phyloP scores from a whole-genome alignment of 345 rosid genomes.

The Trapa incisa region DNA sequence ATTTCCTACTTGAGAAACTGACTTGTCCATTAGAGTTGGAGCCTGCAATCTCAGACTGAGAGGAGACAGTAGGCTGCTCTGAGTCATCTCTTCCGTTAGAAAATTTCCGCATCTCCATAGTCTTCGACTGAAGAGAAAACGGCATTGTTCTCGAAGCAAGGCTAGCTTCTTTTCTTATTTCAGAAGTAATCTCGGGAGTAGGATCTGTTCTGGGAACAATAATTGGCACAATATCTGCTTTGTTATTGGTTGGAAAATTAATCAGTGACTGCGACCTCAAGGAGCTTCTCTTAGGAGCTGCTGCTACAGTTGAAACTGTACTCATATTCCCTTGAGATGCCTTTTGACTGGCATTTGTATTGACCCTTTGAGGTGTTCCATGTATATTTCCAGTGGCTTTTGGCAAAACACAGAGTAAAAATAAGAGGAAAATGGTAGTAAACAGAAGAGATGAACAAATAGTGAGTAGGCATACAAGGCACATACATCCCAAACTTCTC shows the following conservation, averaged over 20 bases:
- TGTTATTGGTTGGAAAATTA: conserved; percentile 39
- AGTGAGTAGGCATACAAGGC: conserved; percentile 1
- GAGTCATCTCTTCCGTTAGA: conserved; percentile 48
- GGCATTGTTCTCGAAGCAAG: conserved; percentile 91
- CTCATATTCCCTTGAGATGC: conserved; percentile 23
- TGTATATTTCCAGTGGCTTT: conserved; percentile 74
- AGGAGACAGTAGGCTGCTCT: conserved; percentile 37
- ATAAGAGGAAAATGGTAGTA: conserved; percentile 9
- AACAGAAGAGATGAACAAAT: conserved; percentile 5
- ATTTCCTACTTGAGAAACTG: conserved; percentile 30
- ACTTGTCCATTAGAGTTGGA: conserved; percentile 34
- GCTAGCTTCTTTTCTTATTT: conserved; percentile 61
- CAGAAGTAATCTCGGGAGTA: conserved; percentile 51
- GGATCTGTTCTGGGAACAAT: conserved; percentile 68
- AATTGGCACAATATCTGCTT: conserved; percentile 62
- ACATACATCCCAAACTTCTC: conserved; percentile 47
- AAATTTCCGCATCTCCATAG: conserved; percentile 45
- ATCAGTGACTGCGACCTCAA: conserved; percentile 33
- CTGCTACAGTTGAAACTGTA: conserved; percentile 33
- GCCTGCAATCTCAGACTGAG: conserved; percentile 29
- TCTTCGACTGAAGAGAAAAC: conserved; percentile 79
- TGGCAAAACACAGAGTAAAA: conserved; percentile 14
- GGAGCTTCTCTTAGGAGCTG: conserved; percentile 44
- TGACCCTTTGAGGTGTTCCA: conserved; percentile 71
- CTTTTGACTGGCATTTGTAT: conserved; percentile 31